These are phyloP conservation scores for Boletus subcaerulescens DNA, from an alignment of 768 basidiomycete genomes.

Conservation along the genomic window DNA sequence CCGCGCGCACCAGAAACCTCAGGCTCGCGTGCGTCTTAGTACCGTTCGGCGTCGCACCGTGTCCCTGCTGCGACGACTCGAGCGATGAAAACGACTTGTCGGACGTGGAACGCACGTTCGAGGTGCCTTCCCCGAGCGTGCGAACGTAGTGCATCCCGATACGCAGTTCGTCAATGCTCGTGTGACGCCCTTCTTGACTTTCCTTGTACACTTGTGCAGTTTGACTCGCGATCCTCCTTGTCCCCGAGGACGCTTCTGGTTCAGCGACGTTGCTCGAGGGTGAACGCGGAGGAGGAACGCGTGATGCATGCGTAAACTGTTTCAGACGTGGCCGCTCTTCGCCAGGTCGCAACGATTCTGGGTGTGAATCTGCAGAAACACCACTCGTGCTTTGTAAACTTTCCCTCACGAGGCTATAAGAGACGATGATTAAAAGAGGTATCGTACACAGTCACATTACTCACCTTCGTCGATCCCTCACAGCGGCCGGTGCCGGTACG, in stretches of 20 bases:
- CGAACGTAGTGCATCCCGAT: slow-evolving; percentile 72
- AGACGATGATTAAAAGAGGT: slow-evolving; percentile 12
- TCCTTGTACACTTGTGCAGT: slow-evolving; percentile 55
- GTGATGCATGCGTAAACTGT: slow-evolving; percentile 66
- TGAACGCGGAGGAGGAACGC: slow-evolving; percentile 59
- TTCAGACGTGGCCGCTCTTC: slow-evolving; percentile 57
- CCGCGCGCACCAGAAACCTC: slow-evolving; percentile 51
- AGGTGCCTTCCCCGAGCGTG: slow-evolving; percentile 56
- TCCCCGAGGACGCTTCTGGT: slow-evolving; percentile 24
- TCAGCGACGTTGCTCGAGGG: slow-evolving; percentile 28
- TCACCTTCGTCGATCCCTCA: slow-evolving; percentile 27
- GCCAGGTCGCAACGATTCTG: slow-evolving; percentile 30
- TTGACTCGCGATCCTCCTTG: slow-evolving; percentile 57
- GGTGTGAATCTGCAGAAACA: slow-evolving; percentile 34
- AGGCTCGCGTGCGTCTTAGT: slow-evolving; percentile 24
- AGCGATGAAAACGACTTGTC: slow-evolving; percentile 57
- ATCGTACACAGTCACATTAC: neutral
- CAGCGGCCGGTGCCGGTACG: slow-evolving; percentile 16
- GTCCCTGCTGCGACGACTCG: slow-evolving; percentile 52
- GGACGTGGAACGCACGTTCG: slow-evolving; percentile 32
- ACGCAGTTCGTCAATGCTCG: slow-evolving; percentile 60
- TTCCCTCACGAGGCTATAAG: slow-evolving; percentile 46
- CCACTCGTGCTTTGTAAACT: slow-evolving; percentile 47
- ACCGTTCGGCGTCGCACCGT: slow-evolving; percentile 19
- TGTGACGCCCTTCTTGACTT: slow-evolving; percentile 31